These are phyloP conservation scores for Syzygium jambos DNA, from an alignment of 345 rosid species.

Conservation along the genomic window DNA sequence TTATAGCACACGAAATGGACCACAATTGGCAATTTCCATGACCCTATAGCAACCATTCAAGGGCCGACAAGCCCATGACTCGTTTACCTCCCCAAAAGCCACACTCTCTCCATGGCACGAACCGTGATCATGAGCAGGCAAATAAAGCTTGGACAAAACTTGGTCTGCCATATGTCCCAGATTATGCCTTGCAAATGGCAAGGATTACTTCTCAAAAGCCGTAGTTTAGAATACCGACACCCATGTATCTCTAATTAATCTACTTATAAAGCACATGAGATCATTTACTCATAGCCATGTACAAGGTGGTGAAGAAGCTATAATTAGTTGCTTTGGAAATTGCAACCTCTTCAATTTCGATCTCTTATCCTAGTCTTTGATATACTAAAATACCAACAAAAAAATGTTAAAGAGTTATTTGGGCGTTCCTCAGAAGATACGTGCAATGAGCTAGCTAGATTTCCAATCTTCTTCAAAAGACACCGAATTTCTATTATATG, in stretches of 20 bases:
- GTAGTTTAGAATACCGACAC: neutral
- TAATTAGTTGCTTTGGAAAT: neutral
- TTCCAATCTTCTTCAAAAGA: neutral
- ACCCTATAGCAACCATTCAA: neutral
- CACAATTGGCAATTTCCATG: neutral
- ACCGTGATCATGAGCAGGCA: neutral
- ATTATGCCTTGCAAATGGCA: neutral
- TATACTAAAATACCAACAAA: neutral
- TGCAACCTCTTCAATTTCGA: neutral
- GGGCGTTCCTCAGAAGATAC: neutral
- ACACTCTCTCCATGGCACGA: neutral
- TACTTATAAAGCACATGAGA: neutral
- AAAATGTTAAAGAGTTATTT: neutral
- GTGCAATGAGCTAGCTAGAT: neutral
- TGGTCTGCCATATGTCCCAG: neutral
- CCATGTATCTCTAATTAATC: neutral
- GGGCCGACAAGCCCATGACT: neutral
- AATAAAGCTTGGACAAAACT: neutral
- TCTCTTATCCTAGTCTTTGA: neutral
- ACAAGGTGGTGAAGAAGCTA: neutral
- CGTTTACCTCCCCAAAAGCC: neutral
- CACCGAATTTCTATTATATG: neutral
- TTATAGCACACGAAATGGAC: neutral
- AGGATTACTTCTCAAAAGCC: neutral
- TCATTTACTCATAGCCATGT: neutral